A percentile compares a stretch with the other conserved stretches of the same genome.
Evolutionary conservation across 1,139 yeast species (phyloP).

Genomic region (Lodderomyces margitis): DNA sequence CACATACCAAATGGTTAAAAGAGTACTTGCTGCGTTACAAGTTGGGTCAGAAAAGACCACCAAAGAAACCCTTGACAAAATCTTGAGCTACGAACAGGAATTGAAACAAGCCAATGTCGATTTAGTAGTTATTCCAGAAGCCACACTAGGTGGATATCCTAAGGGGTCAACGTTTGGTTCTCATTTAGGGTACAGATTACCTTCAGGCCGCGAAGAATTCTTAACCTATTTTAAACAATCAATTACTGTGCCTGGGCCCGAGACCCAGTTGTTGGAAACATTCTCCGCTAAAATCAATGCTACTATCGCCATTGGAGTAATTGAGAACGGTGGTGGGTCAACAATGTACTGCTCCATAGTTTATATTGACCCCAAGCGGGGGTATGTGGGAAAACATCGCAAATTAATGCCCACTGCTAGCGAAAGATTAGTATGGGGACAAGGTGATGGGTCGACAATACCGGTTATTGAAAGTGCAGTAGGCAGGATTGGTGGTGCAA

Average conservation of each 20-base stretch:
- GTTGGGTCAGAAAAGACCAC: neutral
- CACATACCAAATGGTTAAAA: neutral
- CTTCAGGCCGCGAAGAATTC: neutral
- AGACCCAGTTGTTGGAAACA: neutral
- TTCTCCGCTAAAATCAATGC: neutral
- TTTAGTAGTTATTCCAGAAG: neutral
- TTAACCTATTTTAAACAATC: neutral
- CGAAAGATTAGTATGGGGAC: neutral
- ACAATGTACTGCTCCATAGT: neutral
- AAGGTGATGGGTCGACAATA: neutral
- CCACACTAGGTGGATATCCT: neutral
- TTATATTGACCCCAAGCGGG: neutral
- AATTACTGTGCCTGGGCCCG: neutral
- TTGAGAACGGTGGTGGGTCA: neutral
- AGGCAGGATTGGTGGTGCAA: neutral
- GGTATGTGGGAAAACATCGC: neutral
- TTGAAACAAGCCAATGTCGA: neutral
- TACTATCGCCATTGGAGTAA: neutral
- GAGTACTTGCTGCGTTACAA: constrained; percentile 1
- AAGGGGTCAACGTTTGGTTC: neutral
- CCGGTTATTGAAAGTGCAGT: neutral
- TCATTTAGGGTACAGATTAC: neutral
- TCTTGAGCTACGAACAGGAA: neutral
- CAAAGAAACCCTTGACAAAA: neutral
- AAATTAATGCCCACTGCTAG: neutral